These are phyloP conservation scores for Austroboletus novae-zelandiae DNA, from an alignment of 1,284 basidiomycete genomes.

Conservation along the genomic window DNA sequence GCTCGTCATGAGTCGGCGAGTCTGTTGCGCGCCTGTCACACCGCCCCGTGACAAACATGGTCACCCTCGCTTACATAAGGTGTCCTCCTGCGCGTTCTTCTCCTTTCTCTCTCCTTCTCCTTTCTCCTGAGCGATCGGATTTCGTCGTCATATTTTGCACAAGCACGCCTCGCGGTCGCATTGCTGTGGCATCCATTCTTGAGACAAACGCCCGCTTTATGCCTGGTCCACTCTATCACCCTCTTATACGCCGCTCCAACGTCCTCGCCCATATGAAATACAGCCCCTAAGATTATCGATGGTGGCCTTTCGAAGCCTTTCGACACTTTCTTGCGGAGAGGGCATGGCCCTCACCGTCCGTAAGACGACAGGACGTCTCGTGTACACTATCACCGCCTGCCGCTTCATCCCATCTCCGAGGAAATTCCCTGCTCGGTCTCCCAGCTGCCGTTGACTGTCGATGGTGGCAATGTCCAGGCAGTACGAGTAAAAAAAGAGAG, in stretches of 20 bases:
- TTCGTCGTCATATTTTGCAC: not conserved
- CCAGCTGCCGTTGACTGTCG: not conserved
- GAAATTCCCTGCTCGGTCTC: not conserved
- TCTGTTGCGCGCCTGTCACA: constrained; percentile 14
- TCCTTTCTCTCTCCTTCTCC: constrained; percentile 18
- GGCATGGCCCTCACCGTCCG: not conserved
- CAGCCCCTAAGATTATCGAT: constrained; percentile 26
- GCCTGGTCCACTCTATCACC: constrained; percentile 23
- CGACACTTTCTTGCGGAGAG: constrained; percentile 9
- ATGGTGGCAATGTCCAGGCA: constrained; percentile 11
- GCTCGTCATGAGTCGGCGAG: too few relatives aligned
- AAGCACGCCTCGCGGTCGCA: constrained; percentile 5
- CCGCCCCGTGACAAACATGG: constrained; percentile 20
- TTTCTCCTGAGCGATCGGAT: constrained; percentile 19
- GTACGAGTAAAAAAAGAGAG: constrained; percentile 11
- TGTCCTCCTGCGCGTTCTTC: constrained; percentile 20
- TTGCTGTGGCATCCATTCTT: constrained; percentile 13
- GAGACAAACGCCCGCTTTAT: constrained; percentile 4
- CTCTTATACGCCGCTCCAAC: constrained; percentile 9
- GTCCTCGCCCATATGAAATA: constrained; percentile 29
- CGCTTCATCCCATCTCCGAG: constrained; percentile 24
- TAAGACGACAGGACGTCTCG: not conserved
- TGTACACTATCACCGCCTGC: constrained; percentile 1
- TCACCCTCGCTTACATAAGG: constrained; percentile 23
- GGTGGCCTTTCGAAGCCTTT: constrained; percentile 11